phyloP scores from a whole-genome alignment of 805 yeast genomes.

The Pichia sporocuriosa region DNA sequence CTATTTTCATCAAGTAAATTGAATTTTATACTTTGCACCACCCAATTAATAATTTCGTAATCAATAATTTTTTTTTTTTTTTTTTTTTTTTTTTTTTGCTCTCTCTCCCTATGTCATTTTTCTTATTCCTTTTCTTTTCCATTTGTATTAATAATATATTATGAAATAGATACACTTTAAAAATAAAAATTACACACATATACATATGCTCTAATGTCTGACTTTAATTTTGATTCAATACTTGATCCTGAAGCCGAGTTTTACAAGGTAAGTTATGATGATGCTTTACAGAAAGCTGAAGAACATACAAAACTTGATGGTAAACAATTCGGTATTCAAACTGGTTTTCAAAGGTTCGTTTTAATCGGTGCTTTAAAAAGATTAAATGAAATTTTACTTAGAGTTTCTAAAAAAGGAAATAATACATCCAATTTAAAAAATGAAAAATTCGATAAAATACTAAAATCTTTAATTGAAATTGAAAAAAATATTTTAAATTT shows the following conservation, averaged over 20 bases:
- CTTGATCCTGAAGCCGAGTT: conserved; percentile 54
- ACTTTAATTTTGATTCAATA: conserved; percentile 51
- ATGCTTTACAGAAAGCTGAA: conserved; percentile 61
- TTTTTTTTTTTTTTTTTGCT: too few relatives aligned
- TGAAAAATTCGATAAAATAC: conserved; percentile 8
- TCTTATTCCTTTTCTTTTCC: too few relatives aligned
- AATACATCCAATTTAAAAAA: background rate
- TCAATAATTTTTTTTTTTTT: too few relatives aligned
- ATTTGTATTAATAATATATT: too few relatives aligned
- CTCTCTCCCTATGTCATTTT: too few relatives aligned
- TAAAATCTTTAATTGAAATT: conserved; percentile 10
- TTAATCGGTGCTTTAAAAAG: conserved; percentile 63
- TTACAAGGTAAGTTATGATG: conserved; percentile 63
- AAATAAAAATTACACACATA: background rate
- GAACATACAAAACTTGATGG: conserved; percentile 65
- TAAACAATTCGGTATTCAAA: conserved; percentile 75
- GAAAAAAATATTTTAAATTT: conserved; percentile 18
- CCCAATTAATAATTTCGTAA: too few relatives aligned
- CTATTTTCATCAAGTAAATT: too few relatives aligned
- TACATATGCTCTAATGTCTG: conserved; percentile 20
- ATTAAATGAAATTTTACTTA: conserved; percentile 29
- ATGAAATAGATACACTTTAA: too few relatives aligned
- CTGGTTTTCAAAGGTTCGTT: conserved; percentile 65
- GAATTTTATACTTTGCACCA: too few relatives aligned
- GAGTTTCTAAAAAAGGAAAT: background rate